Conservation (phyloP, 352 stramenopile genomes). For the Aphanomyces euteiches region DNA sequence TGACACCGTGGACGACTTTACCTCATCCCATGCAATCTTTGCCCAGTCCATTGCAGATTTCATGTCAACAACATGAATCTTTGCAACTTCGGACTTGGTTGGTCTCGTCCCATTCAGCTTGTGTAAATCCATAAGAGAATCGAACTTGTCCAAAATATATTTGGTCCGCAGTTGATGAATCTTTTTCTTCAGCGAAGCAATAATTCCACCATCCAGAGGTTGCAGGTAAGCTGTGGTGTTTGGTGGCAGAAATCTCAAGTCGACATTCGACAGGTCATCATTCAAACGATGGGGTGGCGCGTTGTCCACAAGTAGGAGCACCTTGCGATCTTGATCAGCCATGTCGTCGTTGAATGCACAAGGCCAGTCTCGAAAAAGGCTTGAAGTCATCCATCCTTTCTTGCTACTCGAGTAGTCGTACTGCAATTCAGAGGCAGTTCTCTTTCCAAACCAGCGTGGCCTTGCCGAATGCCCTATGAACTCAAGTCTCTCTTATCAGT, state of each 20-base stretch:
- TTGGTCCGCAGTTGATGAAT: background rate
- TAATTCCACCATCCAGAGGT: constrained; percentile 12
- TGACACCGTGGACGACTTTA: background rate
- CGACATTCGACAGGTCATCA: constrained; percentile 3
- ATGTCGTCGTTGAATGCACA: background rate
- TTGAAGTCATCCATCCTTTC: constrained; percentile 14
- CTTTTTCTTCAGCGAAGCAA: constrained; percentile 4
- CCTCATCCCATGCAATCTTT: background rate
- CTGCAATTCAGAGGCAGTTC: background rate
- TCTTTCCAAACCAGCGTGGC: background rate
- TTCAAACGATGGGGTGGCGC: background rate
- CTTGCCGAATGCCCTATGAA: constrained; percentile 10
- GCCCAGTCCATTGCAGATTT: background rate
- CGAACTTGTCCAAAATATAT: background rate
- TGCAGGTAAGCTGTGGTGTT: constrained; percentile 6
- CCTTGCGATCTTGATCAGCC: constrained; percentile 2
- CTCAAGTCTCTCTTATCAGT: background rate
- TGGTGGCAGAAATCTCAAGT: background rate
- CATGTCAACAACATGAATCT: background rate
- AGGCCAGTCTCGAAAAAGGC: background rate
- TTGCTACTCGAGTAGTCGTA: constrained; percentile 13
- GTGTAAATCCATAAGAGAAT: background rate
- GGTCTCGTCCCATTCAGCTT: background rate
- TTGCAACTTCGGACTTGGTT: background rate
- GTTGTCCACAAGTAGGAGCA: constrained; percentile 21